Base-by-base conservation (phyloP, 495 filamentous ascomycete genomes). In the Penicillium mononematosum region DNA sequence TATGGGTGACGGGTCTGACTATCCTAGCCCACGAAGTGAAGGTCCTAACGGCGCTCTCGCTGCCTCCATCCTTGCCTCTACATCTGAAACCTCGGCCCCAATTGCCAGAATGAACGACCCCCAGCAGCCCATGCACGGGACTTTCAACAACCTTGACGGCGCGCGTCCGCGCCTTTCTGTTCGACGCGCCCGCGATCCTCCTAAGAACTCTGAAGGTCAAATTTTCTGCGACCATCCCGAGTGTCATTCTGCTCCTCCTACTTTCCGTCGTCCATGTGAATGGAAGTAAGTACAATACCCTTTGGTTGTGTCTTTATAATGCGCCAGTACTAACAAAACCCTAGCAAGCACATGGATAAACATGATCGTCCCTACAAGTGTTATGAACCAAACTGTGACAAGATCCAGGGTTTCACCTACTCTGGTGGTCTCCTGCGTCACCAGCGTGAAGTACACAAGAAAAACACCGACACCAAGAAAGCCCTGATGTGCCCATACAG, bases 321-420 rank as follows among this genome's bases (percentile, higher is more conserved):
- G 9, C 43, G 29, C 20, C 17, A 19, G 66, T 66, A 58, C 58
- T 66, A 59, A 69, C 58, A n/a, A 9, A 27, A 46, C 42, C 50
- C 50, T 58, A 92, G 91, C 56, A 93, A 96, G 75, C 92, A 97
- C 70, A 95, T 95, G 90, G 92, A 97, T 75, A 97, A 96, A 72
- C 92, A 97, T 66, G 90, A 93, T 53, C 80, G 92, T 17, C 92
- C 92, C 0, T 96, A 96, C 74, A 88, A 90, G 56, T 97, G 92
- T 70, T 71, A 72, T 24, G 83, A 88, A 25, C 78, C 79, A 16
- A 85, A 83, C 19, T 97, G 92, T 69, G 89, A 91, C 59, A 96
- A 96, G 60, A 81, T 96, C 0, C 88, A 88, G 59, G 92, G 92
- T 19, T 96, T 97, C 74, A 96, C 92, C 14, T 97, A 96, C 70